These are phyloP conservation scores for Diaporthe citrichinensis DNA, from an alignment of 2,329 filamentous ascomycete species.

Conservation along the genomic window DNA sequence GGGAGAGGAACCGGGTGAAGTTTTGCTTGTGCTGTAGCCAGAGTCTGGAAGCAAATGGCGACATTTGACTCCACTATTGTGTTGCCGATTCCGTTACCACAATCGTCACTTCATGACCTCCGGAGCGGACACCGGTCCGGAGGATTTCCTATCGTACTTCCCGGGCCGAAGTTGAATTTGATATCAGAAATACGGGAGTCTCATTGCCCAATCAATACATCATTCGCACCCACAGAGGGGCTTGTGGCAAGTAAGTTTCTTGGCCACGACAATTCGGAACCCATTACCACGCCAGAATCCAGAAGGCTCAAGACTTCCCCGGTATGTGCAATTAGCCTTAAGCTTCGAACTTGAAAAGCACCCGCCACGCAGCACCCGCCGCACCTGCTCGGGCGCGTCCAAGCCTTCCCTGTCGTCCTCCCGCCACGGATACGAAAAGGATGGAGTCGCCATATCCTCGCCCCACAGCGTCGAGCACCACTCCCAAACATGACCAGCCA, in stretches of 20 bases:
- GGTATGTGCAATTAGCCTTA: background rate
- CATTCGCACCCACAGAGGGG: too few relatives aligned
- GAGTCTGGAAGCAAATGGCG: background rate
- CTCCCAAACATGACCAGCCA: background rate
- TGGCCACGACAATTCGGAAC: background rate
- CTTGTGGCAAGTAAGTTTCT: too few relatives aligned
- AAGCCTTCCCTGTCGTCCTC: background rate
- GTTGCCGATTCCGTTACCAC: background rate
- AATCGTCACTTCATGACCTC: too few relatives aligned
- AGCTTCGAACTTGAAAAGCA: background rate
- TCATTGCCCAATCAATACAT: background rate
- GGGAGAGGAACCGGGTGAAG: too few relatives aligned
- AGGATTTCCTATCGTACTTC: background rate
- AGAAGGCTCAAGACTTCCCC: background rate
- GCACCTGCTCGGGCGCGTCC: background rate
- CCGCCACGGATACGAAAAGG: background rate
- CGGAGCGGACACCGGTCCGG: background rate
- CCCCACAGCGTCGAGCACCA: background rate
- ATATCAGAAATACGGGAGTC: background rate
- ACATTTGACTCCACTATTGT: slow-evolving; percentile 1
- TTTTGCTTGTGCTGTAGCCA: too few relatives aligned
- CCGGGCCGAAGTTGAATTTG: background rate
- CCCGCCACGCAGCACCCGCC: background rate
- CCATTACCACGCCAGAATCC: background rate
- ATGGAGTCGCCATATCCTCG: background rate